Conservation (phyloP, 129 eudicot species). For the Helianthus tuberosus region DNA sequence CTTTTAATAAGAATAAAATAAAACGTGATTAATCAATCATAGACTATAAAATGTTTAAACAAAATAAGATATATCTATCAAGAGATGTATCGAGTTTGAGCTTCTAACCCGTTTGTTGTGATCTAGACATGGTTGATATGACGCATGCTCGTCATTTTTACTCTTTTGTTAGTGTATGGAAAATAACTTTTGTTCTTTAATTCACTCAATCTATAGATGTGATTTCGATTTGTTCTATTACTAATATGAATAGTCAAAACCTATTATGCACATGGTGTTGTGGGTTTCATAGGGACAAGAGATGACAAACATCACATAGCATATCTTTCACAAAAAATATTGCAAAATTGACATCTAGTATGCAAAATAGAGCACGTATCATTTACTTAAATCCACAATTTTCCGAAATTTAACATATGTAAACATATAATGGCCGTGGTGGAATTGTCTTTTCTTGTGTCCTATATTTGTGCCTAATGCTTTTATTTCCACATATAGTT, state of each 20-base stretch:
- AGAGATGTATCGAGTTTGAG: too few relatives aligned
- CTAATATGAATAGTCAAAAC: too few relatives aligned
- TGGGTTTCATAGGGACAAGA: constrained; percentile 21
- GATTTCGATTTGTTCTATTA: background rate
- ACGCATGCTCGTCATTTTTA: too few relatives aligned
- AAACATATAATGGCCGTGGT: background rate
- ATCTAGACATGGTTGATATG: too few relatives aligned
- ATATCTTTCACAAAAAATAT: constrained; percentile 23
- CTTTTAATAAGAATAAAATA: too few relatives aligned
- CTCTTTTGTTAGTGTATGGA: too few relatives aligned
- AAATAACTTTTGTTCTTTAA: background rate
- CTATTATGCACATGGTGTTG: background rate
- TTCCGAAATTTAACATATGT: background rate
- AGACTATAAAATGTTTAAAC: too few relatives aligned
- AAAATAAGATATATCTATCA: too few relatives aligned
- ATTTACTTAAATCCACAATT: too few relatives aligned
- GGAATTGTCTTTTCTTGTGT: constrained; percentile 18
- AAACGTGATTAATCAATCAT: too few relatives aligned
- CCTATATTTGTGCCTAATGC: constrained; percentile 1
- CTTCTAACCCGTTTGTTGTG: too few relatives aligned
- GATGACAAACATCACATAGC: constrained; percentile 14
- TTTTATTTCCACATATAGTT: constrained; percentile 27
- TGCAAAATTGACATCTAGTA: background rate
- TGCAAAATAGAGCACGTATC: too few relatives aligned
- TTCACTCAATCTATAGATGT: background rate